A percentile compares a stretch with the other conserved stretches of the same genome.
These are phyloP conservation scores for Corchorus capsularis DNA, from an alignment of 345 rosid species.

Conservation along the genomic window DNA sequence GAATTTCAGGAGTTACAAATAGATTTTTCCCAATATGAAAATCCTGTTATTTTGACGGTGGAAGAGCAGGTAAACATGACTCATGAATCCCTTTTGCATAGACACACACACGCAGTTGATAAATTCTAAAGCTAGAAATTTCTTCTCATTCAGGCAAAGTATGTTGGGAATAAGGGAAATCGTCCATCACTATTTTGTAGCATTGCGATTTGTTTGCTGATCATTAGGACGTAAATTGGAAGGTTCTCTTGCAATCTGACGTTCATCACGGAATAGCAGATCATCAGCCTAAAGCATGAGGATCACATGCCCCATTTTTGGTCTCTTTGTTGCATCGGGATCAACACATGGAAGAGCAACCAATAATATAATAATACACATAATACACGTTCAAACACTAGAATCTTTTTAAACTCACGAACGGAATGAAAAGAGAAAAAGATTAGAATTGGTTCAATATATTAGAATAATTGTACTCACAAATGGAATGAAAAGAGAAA, in stretches of 20 bases:
- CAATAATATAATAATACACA: no score
- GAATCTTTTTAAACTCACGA: no score
- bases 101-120: neutral
- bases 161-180: slow-evolving; percentile 65
- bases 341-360: slow-evolving; percentile 94
- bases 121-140: slow-evolving; percentile 9
- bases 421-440: no score
- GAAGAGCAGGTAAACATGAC: slow-evolving; percentile 70
- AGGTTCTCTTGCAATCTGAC: no score
- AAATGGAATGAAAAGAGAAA: no score
- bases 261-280: slow-evolving; percentile 75
- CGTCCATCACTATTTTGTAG: no score
- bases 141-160: slow-evolving; percentile 53
- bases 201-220: no score
- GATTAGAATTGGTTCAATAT: no score
- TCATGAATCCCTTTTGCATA: neutral
- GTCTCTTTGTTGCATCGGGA: slow-evolving; percentile 93
- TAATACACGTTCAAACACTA: no score
- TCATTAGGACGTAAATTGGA: no score
- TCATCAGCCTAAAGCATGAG: slow-evolving; percentile 99
- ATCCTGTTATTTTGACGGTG: slow-evolving; percentile 81
- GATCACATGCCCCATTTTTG: slow-evolving; percentile 94
- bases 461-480: no score
- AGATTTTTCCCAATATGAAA: slow-evolving; percentile 69
- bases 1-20: slow-evolving; percentile 70